Percentiles rank a stretch among this genome's conserved stretches.
phyloP scores from a whole-genome alignment of 2,329 filamentous ascomycete species.

The Botrytis tulipae region DNA sequence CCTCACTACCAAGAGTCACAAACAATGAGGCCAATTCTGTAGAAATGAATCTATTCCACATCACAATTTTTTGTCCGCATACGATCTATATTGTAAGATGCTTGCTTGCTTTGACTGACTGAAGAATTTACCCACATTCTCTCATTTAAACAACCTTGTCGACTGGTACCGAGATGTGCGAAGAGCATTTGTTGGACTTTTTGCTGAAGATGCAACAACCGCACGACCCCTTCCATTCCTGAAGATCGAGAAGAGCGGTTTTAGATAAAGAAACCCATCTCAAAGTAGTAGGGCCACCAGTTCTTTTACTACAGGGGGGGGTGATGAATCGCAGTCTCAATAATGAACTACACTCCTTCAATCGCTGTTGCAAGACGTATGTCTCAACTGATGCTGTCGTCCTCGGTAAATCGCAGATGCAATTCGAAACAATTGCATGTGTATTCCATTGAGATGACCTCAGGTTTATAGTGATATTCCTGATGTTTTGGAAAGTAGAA shows the following conservation, averaged over 20 bases:
- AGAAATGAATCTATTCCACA: too few species aligned
- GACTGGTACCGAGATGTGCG: not conserved
- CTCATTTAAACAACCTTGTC: not conserved
- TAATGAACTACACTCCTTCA: not conserved
- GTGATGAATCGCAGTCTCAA: not conserved
- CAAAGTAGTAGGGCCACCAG: not conserved
- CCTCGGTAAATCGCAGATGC: not conserved
- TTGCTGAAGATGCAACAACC: not conserved
- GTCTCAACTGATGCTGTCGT: not conserved
- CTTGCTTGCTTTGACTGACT: too few species aligned
- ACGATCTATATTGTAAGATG: too few species aligned
- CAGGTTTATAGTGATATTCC: not conserved
- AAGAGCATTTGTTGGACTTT: not conserved
- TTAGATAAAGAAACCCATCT: not conserved
- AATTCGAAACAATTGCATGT: not conserved
- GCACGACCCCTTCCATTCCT: not conserved
- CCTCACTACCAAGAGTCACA: too few species aligned
- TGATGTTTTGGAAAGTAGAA: not conserved
- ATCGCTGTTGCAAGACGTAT: not conserved
- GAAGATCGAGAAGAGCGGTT: not conserved
- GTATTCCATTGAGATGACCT: not conserved
- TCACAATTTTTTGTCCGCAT: too few species aligned
- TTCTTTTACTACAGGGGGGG: too few species aligned
- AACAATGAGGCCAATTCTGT: too few species aligned
- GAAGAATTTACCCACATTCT: not conserved